Percentiles rank a stretch among this genome's conserved stretches.
These are phyloP conservation scores for Metschnikowia gruessii DNA, from an alignment of 805 yeast genomes.

Conservation along the genomic window DNA sequence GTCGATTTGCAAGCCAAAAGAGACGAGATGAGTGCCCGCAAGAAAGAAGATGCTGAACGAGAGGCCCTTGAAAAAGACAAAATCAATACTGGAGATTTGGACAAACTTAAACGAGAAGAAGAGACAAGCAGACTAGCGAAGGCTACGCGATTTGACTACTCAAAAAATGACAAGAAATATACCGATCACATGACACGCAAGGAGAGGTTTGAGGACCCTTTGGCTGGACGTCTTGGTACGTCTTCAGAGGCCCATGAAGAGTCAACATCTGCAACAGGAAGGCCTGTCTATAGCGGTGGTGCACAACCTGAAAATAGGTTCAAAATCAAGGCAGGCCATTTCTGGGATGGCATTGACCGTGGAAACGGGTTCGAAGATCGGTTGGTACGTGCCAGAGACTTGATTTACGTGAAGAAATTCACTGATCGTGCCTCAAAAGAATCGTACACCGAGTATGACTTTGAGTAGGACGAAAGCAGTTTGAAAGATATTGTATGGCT, in stretches of 20 bases:
- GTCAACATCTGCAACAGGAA: slow-evolving; percentile 36
- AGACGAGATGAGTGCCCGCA: slow-evolving; percentile 15
- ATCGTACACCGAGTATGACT: slow-evolving; percentile 21
- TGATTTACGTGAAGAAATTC: slow-evolving; percentile 17
- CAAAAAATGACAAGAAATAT: slow-evolving; percentile 37
- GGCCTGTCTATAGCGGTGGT: slow-evolving; percentile 52
- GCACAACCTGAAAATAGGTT: slow-evolving; percentile 67
- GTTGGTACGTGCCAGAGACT: slow-evolving; percentile 45
- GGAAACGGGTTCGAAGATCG: slow-evolving; percentile 80
- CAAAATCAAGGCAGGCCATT: slow-evolving; percentile 68
- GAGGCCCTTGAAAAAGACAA: slow-evolving; percentile 14
- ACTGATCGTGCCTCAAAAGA: slow-evolving; percentile 14
- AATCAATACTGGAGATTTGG: slow-evolving; percentile 16
- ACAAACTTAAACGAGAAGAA: slow-evolving; percentile 16
- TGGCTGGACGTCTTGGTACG: slow-evolving; percentile 28
- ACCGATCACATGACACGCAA: slow-evolving; percentile 31
- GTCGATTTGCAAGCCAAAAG: slow-evolving; percentile 23
- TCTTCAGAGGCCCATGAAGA: slow-evolving; percentile 13
- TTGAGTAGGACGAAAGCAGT: slow-evolving; percentile 7
- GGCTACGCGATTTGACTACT: slow-evolving; percentile 32
- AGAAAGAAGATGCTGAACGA: slow-evolving; percentile 3
- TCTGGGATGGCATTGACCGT: slow-evolving; percentile 93
- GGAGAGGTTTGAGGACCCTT: slow-evolving; percentile 62
- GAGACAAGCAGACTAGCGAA: slow-evolving; percentile 16
- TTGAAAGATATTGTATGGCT: too few species aligned